Percentiles rank a stretch among this genome's conserved stretches.
Evolutionary conservation across 495 filamentous ascomycete species (phyloP).

Genomic region (Daldinia loculata): DNA sequence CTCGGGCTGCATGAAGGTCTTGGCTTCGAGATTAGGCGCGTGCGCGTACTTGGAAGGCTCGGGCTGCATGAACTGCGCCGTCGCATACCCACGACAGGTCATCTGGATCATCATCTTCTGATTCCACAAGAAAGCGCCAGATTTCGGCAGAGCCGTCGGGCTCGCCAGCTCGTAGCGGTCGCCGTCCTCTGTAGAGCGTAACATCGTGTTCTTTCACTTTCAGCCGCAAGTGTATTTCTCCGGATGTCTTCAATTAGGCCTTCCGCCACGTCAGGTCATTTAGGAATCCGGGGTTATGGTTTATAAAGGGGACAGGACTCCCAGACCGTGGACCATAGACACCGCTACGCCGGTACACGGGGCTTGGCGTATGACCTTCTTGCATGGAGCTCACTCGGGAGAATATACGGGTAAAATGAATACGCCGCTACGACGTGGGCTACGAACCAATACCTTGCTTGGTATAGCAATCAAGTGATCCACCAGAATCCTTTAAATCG

Average conservation of each 20-base stretch:
- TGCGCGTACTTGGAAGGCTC: conserved; percentile 66
- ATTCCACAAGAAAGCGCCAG: conserved; percentile 66
- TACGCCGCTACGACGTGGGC: conserved; percentile 34
- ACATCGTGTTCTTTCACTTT: conserved; percentile 38
- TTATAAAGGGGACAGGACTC: conserved; percentile 32
- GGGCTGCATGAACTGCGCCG: conserved; percentile 67
- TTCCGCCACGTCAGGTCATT: conserved; percentile 20
- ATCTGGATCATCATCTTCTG: conserved; percentile 69
- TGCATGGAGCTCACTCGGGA: conserved; percentile 38
- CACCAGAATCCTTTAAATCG: conserved; percentile 25
- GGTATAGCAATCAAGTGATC: conserved; percentile 37
- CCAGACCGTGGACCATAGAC: conserved; percentile 22
- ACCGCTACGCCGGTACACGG: conserved; percentile 35
- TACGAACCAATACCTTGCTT: conserved; percentile 32
- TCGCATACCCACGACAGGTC: conserved; percentile 65
- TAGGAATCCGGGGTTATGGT: conserved; percentile 13
- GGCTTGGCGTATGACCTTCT: conserved; percentile 34
- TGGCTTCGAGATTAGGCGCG: conserved; percentile 64
- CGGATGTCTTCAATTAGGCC: conserved; percentile 22
- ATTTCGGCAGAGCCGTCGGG: conserved; percentile 65
- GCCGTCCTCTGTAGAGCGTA: conserved; percentile 59
- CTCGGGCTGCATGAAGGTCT: conserved; percentile 69
- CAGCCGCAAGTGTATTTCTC: conserved; percentile 25
- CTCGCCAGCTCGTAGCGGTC: conserved; percentile 64
- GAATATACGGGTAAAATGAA: conserved; percentile 44